Conservation (phyloP, 2,329 filamentous ascomycete species). For the Aspergillus intermedius region DNA sequence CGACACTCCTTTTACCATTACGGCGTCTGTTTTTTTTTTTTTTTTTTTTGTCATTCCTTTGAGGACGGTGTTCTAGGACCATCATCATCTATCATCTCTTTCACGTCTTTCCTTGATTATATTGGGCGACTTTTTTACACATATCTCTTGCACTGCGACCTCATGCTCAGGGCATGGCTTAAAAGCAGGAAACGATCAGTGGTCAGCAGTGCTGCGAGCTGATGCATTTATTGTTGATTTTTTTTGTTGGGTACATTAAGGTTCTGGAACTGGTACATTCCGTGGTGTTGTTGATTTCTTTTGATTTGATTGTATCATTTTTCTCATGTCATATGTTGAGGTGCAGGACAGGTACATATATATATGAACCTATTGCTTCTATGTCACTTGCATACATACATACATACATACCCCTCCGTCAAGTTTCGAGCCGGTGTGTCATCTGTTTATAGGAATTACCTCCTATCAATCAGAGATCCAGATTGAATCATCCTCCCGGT, state of each 20-base stretch:
- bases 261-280: slow-evolving; percentile 9
- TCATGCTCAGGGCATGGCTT: too few species aligned
- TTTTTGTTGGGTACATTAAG: slow-evolving; percentile 1
- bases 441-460: too few species aligned
- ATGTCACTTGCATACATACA: too few species aligned
- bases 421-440: too few species aligned
- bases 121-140: not conserved
- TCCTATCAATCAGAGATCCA: too few species aligned
- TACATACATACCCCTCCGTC: too few species aligned
- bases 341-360: too few species aligned
- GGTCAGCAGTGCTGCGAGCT: slow-evolving; percentile 15
- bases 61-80: slow-evolving; percentile 13
- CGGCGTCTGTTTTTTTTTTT: slow-evolving; percentile 10
- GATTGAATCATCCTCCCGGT: too few species aligned
- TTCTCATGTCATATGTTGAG: not conserved
- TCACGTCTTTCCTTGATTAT: slow-evolving; percentile 12
- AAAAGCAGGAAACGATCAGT: not conserved
- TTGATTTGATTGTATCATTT: slow-evolving; percentile 6
- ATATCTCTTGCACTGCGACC: not conserved
- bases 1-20: slow-evolving; percentile 16
- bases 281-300: slow-evolving; percentile 12
- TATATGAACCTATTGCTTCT: too few species aligned
- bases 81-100: slow-evolving; percentile 7
- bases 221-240: slow-evolving; percentile 8
- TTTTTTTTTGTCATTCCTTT: slow-evolving; percentile 9